Base-by-base conservation (phyloP, 331 rosid genomes). In the Malus hybrid region DNA sequence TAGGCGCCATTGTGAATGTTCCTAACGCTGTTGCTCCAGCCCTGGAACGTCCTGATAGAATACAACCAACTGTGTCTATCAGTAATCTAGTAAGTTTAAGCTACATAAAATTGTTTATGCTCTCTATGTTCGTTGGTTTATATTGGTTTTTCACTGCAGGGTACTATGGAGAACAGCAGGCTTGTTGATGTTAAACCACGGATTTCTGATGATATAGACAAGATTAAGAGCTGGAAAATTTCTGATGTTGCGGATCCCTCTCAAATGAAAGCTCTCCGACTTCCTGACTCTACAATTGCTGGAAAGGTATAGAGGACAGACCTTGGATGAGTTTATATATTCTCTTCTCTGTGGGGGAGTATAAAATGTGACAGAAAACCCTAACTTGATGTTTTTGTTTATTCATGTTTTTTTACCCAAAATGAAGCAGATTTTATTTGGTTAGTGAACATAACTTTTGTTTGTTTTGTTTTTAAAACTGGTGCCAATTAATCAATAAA, bases 151-250 rank as follows among this genome's bases (percentile, higher is more conserved):
- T 20, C 19, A 62, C 27, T 68, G 80, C 81, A 83, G 87, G 83
- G 84, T 63, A 39, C 70, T 15, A 78, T 69, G 80, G 87, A 83
- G 36, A 83, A 61, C 71, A 83, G 75, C 80, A 80, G 87, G 82
- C 82, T 80, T 46, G 80, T 80, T 63, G 87, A 83, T 73, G 87
- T 83, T 14, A 83, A 83, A 65, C 87, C 87, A 32, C 82, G 87
- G 36, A 80, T 80, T 42, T 73, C 74, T 3, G 84, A 80, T 69
- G 87, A 83, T 14, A 34, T 33, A 73, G 87, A 80, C 60, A 83
- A 80, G 71, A 80, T 69, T 56, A 69, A 73, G 77, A 75, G 82
- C 74, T 80, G 87, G 84, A 83, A 83, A 72, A 69, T 66, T 46
- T 81, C 80, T 64, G 87, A 83, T 73, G 62, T 83, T 44, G 84